Evolutionary conservation across 257 asterid genomes (phyloP).

Genomic region (Solanum sejunctum): DNA sequence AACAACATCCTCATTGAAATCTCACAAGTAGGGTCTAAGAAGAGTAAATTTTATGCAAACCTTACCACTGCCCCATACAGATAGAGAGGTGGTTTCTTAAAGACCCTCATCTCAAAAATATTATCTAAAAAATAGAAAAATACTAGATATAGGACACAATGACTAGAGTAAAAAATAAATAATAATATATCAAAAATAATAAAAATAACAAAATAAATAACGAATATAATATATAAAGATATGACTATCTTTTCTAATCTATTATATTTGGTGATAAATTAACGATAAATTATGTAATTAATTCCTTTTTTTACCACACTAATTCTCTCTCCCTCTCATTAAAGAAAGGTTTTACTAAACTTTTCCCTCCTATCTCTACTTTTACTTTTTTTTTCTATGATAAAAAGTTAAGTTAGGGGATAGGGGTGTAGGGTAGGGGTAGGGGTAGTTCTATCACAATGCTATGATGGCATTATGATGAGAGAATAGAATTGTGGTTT

Average conservation of each 20-base stretch:
- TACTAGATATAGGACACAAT: too few species aligned
- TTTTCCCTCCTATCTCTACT: constrained; percentile 11
- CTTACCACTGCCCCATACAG: too few species aligned
- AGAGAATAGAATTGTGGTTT: constrained; percentile 96
- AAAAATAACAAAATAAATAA: too few species aligned
- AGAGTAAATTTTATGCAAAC: too few species aligned
- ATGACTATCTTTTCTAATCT: too few species aligned
- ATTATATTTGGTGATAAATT: neutral
- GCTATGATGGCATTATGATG: constrained; percentile 72
- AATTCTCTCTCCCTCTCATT: neutral
- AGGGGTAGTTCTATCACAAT: constrained; percentile 28
- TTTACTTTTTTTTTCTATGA: constrained; percentile 39
- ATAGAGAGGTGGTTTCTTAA: too few species aligned
- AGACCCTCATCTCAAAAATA: too few species aligned
- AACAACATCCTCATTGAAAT: neutral
- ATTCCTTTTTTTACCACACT: neutral
- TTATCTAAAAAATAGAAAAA: too few species aligned
- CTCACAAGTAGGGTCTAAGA: too few species aligned
- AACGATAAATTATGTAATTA: neutral
- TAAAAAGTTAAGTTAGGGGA: constrained; percentile 27
- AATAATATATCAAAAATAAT: too few species aligned
- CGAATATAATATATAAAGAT: too few species aligned
- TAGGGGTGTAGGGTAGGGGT: neutral
- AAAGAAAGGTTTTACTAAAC: constrained; percentile 18
- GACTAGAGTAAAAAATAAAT: too few species aligned